Evolutionary conservation across 2,329 filamentous ascomycete genomes (phyloP), one percentile per base, ranked within the genome.

Genomic region (Exophiala alcalophila): DNA sequence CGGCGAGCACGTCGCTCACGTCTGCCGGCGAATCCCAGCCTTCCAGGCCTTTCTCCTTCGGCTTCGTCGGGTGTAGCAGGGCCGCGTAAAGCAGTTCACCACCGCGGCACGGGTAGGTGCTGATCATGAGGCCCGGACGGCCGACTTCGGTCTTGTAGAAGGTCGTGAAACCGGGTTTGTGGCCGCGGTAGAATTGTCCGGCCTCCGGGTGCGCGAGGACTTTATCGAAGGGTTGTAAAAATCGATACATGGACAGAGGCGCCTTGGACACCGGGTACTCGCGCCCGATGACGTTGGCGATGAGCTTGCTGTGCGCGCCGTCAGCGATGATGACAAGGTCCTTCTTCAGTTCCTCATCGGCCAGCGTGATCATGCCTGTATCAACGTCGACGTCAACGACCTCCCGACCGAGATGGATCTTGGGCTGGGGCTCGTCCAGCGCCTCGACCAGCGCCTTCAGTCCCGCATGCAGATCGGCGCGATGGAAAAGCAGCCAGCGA

Each of bases 241-340:
- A 51, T 5, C 48, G 44, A 23, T 50, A 52, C 40, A 49, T 49
- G 8, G 46, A 49, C 31, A 45, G 32, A 6, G 41, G 46, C 11
- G 47, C 28, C 21, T 44, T 40, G 33, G n/a, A 35, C 7, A 43
- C 30, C 3, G 46, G 34, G 14, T 29, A 37, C 2, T 36, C 27
- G 12, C 33, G 23, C 11, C 42, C 43, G 12, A 48, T 40, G 36
- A 50, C 40, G 10, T 42, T 41, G n/a, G 25, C 25, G 15, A 44
- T 38, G 24, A 47, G 39, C 10, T 44, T 30, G 35, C 40, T 49
- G 35, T 46, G 49, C 12, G 43, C 37, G 15, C 63, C 63, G 34
- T 65, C 62, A 2, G 59, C 63, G 5, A 50, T 60, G 16, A 65
- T 33, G 5, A 65, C 46, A 3, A 65, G 40, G 30, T 65, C 62